These are phyloP conservation scores for Pseudogymnoascus pannorum DNA, from an alignment of 2,329 filamentous ascomycete species.

Conservation along the genomic window DNA sequence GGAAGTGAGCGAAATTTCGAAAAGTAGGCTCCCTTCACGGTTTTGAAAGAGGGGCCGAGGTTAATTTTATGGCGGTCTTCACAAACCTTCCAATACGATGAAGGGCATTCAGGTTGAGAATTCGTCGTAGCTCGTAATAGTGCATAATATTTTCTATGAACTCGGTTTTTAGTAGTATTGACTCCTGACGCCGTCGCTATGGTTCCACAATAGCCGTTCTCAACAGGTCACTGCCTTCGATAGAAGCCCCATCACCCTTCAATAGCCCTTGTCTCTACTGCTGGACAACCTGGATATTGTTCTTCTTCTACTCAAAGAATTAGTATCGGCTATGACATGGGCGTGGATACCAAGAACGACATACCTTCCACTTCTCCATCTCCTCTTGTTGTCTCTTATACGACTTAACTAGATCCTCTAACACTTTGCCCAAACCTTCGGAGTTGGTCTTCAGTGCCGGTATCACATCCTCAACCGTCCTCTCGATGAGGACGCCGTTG, in stretches of 20 bases:
- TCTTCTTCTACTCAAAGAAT: conserved; percentile 61
- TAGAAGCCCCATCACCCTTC: not conserved
- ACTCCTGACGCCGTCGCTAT: conserved; percentile 11
- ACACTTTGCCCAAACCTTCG: conserved; percentile 85
- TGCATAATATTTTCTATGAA: conserved; percentile 8
- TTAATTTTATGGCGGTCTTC: not conserved
- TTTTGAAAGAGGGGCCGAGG: not conserved
- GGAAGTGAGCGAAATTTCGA: not conserved
- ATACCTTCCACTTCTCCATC: conserved; percentile 96
- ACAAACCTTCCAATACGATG: not conserved
- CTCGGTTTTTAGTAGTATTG: conserved; percentile 3
- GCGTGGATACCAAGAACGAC: conserved; percentile 25
- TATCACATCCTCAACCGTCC: conserved; percentile 86
- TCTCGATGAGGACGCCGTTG: conserved; percentile 90
- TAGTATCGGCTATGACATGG: not conserved
- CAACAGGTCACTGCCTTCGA: not conserved
- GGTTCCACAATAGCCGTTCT: not conserved
- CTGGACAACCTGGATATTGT: conserved; percentile 81
- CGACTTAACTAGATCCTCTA: conserved; percentile 92
- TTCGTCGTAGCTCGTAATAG: conserved; percentile 4
- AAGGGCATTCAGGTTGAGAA: not conserved
- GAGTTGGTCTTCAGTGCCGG: conserved; percentile 89
- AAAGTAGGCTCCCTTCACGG: not conserved
- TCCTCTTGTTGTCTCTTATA: conserved; percentile 94
- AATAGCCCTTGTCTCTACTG: conserved; percentile 38